Base-by-base conservation (phyloP, 176 grass and related monocot genomes). In the Aegilops sharonensis region DNA sequence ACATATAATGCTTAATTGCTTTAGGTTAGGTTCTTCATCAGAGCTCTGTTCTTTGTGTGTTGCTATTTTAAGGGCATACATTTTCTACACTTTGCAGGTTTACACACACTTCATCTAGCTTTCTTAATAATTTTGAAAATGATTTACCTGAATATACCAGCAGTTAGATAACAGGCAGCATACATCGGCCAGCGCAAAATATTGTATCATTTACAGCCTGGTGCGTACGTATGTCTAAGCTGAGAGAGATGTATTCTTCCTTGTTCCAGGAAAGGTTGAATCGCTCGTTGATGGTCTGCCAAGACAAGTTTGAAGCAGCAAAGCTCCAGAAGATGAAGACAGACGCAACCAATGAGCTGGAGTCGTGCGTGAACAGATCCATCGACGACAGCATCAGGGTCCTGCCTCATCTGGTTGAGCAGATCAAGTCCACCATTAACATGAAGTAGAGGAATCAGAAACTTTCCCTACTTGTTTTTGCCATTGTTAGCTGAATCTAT, bases 261-360 rank as follows among this genome's bases (percentile, higher is more conserved):
- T 43, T 77, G 60, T 42, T 80, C 67, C 84, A 98, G 96, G 91
- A 98, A 88, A 87, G 90, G 68, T 77, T 95, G 91, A 98, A 92
- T 39, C 88, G 90, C 23, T 94, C 93, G 24, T 73, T 98, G 77
- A 91, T 95, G 93, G 93, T 92, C 42, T 94, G 93, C 65, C 93
- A 98, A 86, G 96, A 98, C 72, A 95, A 90, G 71, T 98, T 94
- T 79, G 93, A 98, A 87, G 78, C 84, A 48, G 88, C 86, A 68
- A 95, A 89, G 84, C 90, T 98, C 80, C 96, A 95, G 78, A 93
- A 91, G 81, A 88, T 95, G 50, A 89, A 95, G 89, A 94, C 84
- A 4, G 86, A 91, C 15, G 93, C 88, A 5, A 34, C 81, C 30
- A 84, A 86, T 67, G 96, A 94, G n/a, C 75, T 98, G 32, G 96